Evolutionary conservation across 257 asterid species (phyloP), one percentile per base, ranked within the genome.

Genomic region (Petunia secreta): DNA sequence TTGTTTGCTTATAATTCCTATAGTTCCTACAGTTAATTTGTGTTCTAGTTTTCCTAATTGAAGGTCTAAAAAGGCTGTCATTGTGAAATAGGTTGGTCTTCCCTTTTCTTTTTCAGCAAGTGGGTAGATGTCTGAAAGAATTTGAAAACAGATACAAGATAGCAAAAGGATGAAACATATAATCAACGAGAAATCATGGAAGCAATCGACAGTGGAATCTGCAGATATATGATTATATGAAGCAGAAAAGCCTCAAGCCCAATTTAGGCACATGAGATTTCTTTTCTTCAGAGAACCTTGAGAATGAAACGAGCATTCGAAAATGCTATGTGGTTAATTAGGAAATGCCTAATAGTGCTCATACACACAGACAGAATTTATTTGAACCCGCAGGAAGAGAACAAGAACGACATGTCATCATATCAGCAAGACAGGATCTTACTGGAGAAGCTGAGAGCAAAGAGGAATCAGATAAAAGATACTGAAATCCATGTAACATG

Each of bases 401-500:
- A 69, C 57, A 9, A 44, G n/a, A 46, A 38, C 59, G 41, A 69
- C 43, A 46, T 36, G 77, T 25, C 68, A 36, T 63, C 43, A 34
- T 69, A 69, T 69, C 77, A 69, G 77, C 59, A 69, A 69, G 43
- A 69, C 77, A 37, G 50, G 43, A 46, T 69, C 59, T 69, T 69
- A 46, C 77, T 46, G 77, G 46, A 46, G 77, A 69, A 16, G 77
- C 77, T 69, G 57, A 46, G 43, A 16, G 59, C 77, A 46, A 46
- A 69, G 58, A 69, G 77, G 59, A 69, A 69, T 69, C 59, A 48
- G 77, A 5, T 44, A 46, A 41, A 69, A 71, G 77, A 34, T 71
- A 71, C 77, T 71, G 77, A 71, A 46, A 71, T 71, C 77, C 77
- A 48, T 71, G 77, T 50, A 71, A 71, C 58, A 25, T 71, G 77